Evolutionary conservation across 371 early-diverging fungal genomes (phyloP), one percentile per base, ranked within the genome.

Genomic region (Rhizopus microsporus): DNA sequence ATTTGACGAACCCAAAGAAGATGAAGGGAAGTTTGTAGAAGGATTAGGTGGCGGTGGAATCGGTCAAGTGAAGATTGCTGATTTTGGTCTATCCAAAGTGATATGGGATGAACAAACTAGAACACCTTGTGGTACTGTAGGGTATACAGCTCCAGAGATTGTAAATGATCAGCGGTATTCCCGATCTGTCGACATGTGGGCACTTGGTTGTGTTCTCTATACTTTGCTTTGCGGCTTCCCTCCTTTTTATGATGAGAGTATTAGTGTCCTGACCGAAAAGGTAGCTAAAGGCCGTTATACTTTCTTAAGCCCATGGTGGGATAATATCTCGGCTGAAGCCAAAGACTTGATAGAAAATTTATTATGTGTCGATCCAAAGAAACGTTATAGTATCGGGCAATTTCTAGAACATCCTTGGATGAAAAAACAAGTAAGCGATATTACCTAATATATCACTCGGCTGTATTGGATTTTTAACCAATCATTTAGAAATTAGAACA

Each of bases 71-170:
- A 92, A 92, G 71, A 83, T 95, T 48, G 91, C 90, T 34, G 95
- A 95, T 70, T 93, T 95, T 81, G 90, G 91, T 15, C 69, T 93
- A 13, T 87, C 89, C 47, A 93, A 93, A 59, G 83, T 85, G 56
- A 84, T 93, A 4, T 89, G 91, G 86, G 85, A 89, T 62, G 85
- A 89, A 63, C 80, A 86, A n/a, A 93, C 94, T 10, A 84, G 82
- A 81, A 95, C 95, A 49, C 95, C 95, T 7, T 93, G 93, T 65
- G 95, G 95, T 4, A 95, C 95, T 4, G 89, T 92, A 1, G 94
- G 93, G 10, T 94, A 93, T 60, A 93, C 97, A 4, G 96, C 96
- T 1, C 96, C 96, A 13, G 96, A 95, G 71, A 93, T 94, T 51
- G 86, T 95, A 42, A 85, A 83, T 51, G 90, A 91, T 64, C 85